Evolutionary conservation across 1,284 basidiomycete species (phyloP), one percentile per base, ranked within the genome.

Genomic region (Schizophyllum commune): DNA sequence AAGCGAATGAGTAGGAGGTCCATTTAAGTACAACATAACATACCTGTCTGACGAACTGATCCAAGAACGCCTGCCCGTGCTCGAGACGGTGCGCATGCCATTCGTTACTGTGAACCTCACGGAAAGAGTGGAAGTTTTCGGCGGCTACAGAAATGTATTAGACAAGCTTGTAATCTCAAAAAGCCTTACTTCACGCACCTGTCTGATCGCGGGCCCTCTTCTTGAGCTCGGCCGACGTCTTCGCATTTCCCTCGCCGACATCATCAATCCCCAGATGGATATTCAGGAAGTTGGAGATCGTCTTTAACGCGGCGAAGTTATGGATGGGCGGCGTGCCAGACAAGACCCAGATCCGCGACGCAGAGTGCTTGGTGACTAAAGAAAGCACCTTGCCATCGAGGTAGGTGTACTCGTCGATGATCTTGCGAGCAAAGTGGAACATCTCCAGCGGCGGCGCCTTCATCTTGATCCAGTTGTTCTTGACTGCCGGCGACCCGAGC

Each of bases 391-490:
- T 87, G 59, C 90, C 92, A 47, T 90, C 86, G 15, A 96, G 81
- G 71, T 98, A 98, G 0, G 95, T 96, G 73, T 96, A 98, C 72
- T 98, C 95, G 75, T 98, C 96, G 56, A 97, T 88, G 58, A 97
- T 89, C 57, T 92, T 84, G 2, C 95, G 88, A 6, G 91, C 80
- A 72, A 92, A 96, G 73, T 93, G 83, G 82, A 98, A 97, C 81
- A 95, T 91, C 73, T 96, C 93, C 58, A 97, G 75, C 13, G 94
- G 88, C 0, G 94, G 94, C 0, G 85, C 83, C 56, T 84, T 81
- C 85, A 96, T 89, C 67, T 86, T 75, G 22, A 79, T 87, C 88
- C 88, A 96, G 68, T 96, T 86, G 60, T 79, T 79, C 68, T 82
- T 79, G 4, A 92, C 91, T 0, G 77, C 72, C 6, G 78, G 73